Evolutionary conservation across 2,329 filamentous ascomycete species (phyloP).

Genomic region (Polytolypa hystricis): DNA sequence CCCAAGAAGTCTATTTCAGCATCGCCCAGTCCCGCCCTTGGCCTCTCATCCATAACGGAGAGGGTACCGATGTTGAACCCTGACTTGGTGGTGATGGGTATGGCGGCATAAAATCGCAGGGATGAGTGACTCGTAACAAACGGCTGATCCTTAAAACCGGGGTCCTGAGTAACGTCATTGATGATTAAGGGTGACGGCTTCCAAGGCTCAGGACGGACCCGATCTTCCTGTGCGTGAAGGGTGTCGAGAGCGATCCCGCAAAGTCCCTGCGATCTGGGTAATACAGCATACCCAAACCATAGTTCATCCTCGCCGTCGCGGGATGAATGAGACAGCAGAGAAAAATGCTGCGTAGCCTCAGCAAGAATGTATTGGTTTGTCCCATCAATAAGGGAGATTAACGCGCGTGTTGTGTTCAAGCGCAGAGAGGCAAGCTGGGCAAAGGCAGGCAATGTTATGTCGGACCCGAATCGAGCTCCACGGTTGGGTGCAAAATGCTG

Average conservation of each 20-base stretch:
- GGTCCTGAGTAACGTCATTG: neutral
- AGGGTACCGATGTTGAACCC: constrained; percentile 49
- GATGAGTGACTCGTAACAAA: constrained; percentile 19
- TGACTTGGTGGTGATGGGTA: constrained; percentile 47
- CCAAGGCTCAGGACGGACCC: neutral
- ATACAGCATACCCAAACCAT: constrained; percentile 13
- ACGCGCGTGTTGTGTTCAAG: constrained; percentile 13
- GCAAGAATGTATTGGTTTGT: constrained; percentile 17
- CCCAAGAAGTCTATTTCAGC: neutral
- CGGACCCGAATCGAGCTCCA: no score
- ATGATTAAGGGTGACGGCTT: neutral
- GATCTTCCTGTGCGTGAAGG: neutral
- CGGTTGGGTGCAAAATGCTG: no score
- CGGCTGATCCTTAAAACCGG: constrained; percentile 17
- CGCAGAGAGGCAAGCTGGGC: constrained; percentile 19
- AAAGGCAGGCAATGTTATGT: constrained; percentile 15
- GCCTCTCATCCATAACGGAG: constrained; percentile 44
- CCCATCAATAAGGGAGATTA: constrained; percentile 20
- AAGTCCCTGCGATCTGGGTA: constrained; percentile 1
- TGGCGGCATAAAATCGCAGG: constrained; percentile 41
- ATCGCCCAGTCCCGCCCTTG: constrained; percentile 23
- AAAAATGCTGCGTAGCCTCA: constrained; percentile 17
- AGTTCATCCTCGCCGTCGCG: constrained; percentile 7
- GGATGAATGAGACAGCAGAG: constrained; percentile 9
- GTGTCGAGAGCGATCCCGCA: neutral